phyloP scores from a whole-genome alignment of 2,329 filamentous ascomycete species.

The Cladosporium phlei region DNA sequence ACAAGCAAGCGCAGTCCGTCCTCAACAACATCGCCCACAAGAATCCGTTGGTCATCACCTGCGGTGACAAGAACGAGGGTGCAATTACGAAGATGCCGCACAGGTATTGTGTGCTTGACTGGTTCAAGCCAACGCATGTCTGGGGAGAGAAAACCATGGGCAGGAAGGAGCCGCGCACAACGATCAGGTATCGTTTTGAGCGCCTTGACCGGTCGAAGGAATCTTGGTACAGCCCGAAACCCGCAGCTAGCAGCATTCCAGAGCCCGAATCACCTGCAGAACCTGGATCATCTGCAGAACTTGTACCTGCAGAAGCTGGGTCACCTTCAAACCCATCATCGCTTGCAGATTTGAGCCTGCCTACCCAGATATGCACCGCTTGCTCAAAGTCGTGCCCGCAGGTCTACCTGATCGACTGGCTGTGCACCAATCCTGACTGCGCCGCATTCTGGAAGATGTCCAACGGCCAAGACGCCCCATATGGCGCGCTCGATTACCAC shows the following conservation, averaged over 20 bases:
- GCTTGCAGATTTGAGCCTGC: not conserved
- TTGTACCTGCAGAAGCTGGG: not conserved
- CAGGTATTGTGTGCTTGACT: constrained; percentile 62
- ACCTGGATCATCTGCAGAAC: no score
- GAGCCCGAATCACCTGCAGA: no score
- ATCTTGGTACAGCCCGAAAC: constrained; percentile 38
- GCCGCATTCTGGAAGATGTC: constrained; percentile 50
- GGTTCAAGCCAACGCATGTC: constrained; percentile 63
- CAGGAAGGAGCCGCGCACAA: constrained; percentile 24
- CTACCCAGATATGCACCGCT: constrained; percentile 32
- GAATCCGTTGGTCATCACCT: constrained; percentile 48
- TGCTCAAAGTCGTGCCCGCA: constrained; percentile 34
- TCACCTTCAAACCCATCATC: no score
- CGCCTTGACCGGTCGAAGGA: constrained; percentile 55
- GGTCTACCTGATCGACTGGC: constrained; percentile 49
- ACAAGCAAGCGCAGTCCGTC: constrained; percentile 37
- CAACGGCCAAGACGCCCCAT: constrained; percentile 27
- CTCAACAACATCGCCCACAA: constrained; percentile 43
- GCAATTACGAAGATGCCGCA: constrained; percentile 50
- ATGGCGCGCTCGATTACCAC: constrained; percentile 46
- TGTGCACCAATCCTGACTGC: constrained; percentile 55
- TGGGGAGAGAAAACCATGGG: constrained; percentile 56
- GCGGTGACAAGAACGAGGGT: constrained; percentile 49
- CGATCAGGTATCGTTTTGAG: constrained; percentile 61
- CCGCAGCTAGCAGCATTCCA: not conserved